These are phyloP conservation scores for Fusarium circinatum DNA, from an alignment of 2,329 filamentous ascomycete genomes.

Conservation along the genomic window DNA sequence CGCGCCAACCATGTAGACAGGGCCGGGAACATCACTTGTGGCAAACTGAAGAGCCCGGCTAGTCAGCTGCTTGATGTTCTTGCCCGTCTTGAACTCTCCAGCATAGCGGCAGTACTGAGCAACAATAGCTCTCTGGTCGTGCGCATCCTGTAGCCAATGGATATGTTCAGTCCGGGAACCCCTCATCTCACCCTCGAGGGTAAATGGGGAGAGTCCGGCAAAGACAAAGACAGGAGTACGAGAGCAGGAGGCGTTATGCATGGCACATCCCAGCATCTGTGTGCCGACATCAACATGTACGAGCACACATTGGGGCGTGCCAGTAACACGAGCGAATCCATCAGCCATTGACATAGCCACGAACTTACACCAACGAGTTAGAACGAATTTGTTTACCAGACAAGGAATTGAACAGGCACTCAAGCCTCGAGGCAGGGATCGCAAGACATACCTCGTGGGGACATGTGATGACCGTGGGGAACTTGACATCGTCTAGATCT, in stretches of 20 bases:
- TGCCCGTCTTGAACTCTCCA: slow-evolving; percentile 82
- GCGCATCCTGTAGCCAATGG: slow-evolving; percentile 85
- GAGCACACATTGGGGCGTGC: slow-evolving; percentile 78
- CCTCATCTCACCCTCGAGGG: slow-evolving; percentile 78
- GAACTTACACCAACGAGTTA: slow-evolving; percentile 62
- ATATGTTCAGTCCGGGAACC: slow-evolving; percentile 83
- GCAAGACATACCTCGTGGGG: not conserved
- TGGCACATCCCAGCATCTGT: slow-evolving; percentile 77
- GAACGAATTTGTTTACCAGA: not conserved
- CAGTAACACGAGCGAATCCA: slow-evolving; percentile 77
- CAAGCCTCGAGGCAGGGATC: not conserved
- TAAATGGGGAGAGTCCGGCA: slow-evolving; percentile 79
- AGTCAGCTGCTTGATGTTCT: slow-evolving; percentile 88
- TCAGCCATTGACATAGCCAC: slow-evolving; percentile 85
- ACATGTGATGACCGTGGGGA: slow-evolving; percentile 9
- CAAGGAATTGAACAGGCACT: not conserved
- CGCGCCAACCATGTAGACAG: slow-evolving; percentile 80
- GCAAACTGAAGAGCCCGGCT: slow-evolving; percentile 85
- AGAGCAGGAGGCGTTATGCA: slow-evolving; percentile 80
- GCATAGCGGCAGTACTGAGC: slow-evolving; percentile 85
- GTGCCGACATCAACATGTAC: slow-evolving; percentile 85
- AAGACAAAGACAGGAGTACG: slow-evolving; percentile 80
- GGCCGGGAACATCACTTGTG: slow-evolving; percentile 77
- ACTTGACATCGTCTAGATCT: slow-evolving; percentile 39
- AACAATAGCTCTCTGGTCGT: slow-evolving; percentile 82